Percentiles rank a stretch among this genome's conserved stretches.
Evolutionary conservation across 805 yeast species (phyloP).

Genomic region (Middelhovenomyces tepae): DNA sequence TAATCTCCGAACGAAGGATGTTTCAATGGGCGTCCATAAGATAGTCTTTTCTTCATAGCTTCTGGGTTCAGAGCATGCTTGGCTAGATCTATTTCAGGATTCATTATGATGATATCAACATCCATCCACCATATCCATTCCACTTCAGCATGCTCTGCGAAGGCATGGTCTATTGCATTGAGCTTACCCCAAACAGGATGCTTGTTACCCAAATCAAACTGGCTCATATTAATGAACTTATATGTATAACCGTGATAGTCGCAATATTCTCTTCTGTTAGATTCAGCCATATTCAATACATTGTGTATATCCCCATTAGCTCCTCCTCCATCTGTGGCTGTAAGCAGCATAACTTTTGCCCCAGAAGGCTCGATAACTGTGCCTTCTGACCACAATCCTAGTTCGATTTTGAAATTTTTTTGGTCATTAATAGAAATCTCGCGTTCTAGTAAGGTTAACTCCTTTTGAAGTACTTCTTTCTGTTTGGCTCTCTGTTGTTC

Average conservation of each 20-base stretch:
- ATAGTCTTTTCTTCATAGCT: conserved; percentile 17
- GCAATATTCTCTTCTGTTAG: conserved; percentile 26
- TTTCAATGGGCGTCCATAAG: conserved; percentile 18
- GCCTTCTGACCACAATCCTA: not conserved
- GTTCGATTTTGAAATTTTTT: not conserved
- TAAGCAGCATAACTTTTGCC: conserved; percentile 1
- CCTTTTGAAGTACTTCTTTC: conserved; percentile 1
- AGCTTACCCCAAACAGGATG: conserved; percentile 27
- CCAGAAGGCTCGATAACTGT: conserved; percentile 1
- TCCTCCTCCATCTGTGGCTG: conserved; percentile 3
- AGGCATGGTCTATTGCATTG: conserved; percentile 26
- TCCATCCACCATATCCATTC: conserved; percentile 35
- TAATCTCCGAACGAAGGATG: conserved; percentile 6
- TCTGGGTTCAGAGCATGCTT: conserved; percentile 22
- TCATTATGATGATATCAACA: conserved; percentile 28
- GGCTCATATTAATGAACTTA: conserved; percentile 20
- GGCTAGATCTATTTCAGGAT: conserved; percentile 22
- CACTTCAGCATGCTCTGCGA: conserved; percentile 24
- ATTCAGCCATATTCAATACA: conserved; percentile 3
- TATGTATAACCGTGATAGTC: conserved; percentile 25
- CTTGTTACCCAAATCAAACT: conserved; percentile 9
- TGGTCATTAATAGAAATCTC: conserved; percentile 2
- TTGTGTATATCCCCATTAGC: conserved; percentile 1
- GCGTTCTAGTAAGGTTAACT: not conserved
- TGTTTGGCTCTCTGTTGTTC: not conserved